Percentiles rank a stretch among this genome's conserved stretches.
phyloP scores from a whole-genome alignment of 371 early-diverging fungal genomes.

The Mortierella sp. region DNA sequence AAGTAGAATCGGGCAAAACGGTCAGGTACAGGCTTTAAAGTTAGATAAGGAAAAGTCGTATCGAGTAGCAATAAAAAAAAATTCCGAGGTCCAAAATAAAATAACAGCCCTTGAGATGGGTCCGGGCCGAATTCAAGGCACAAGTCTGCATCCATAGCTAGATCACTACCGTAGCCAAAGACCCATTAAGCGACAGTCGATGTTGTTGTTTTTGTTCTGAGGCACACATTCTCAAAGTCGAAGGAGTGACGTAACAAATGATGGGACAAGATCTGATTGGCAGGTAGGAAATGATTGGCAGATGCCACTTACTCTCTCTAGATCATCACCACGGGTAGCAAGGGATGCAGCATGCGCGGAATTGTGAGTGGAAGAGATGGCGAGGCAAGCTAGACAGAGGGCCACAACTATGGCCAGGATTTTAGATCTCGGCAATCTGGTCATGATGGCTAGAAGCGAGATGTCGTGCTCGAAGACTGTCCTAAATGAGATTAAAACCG shows the following conservation, averaged over 20 bases:
- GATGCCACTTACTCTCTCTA: constrained; percentile 28
- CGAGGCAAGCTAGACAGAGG: constrained; percentile 26
- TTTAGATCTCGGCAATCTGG: constrained; percentile 24
- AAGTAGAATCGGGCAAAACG: background rate
- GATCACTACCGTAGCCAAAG: no score
- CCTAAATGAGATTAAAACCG: background rate
- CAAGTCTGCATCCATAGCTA: no score
- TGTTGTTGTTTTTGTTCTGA: no score
- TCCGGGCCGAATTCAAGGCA: no score
- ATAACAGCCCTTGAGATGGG: background rate
- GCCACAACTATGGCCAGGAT: constrained; percentile 18
- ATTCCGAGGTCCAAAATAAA: background rate
- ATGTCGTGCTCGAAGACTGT: background rate
- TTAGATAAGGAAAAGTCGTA: background rate
- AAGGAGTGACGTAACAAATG: background rate
- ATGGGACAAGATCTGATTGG: background rate
- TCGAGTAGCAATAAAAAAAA: background rate
- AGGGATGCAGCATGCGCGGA: constrained; percentile 8
- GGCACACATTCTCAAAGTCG: no score
- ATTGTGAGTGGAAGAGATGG: constrained; percentile 18
- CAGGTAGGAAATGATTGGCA: background rate
- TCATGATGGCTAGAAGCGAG: background rate
- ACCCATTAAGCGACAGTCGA: no score
- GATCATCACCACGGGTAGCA: constrained; percentile 3
- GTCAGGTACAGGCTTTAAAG: background rate